Evolutionary conservation across 805 yeast genomes (phyloP), one percentile per base, ranked within the genome.

Genomic region (Pichia occidentalis): DNA sequence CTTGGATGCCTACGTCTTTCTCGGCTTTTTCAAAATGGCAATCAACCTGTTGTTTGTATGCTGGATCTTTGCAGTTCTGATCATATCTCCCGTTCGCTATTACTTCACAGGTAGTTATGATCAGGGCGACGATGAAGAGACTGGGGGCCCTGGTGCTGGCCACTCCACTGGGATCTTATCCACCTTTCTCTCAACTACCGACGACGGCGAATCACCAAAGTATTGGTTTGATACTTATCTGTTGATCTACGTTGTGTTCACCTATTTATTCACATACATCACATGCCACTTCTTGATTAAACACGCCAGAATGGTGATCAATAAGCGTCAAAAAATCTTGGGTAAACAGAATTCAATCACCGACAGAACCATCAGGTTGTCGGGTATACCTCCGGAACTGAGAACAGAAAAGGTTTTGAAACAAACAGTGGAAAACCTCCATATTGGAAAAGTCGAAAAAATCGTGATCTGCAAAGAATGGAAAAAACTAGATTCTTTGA

Each of bases 331-430:
- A 60, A 63, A 62, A 36, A 82, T 84, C 52, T 64, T 90, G 46
- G 97, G 97, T 0, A 73, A 71, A 45, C 97, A 88, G 56, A 82
- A 82, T 54, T 80, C 95, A 8, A 71, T 90, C 42, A 85, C 97
- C 0, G 97, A 90, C 65, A 70, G 95, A 55, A 92, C 97, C 1
- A 80, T 92, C 28, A 66, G 90, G 41, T 57, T 90, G 11, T 77
- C 90, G 25, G 97, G 97, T 1, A 85, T 90, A 4, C 97, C 97
- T 0, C 80, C 84, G 0, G 77, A 79, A 32, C 62, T 88, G 29
- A 68, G 97, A 36, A 79, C 76, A 40, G 87, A 78, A 48, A 68
- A 69, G n/a, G 76, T 74, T 11, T 61, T 90, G 48, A 78, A 74
- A 40, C 70, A 76, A 25, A 92, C 85, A 52, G 78, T 90, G 19